These are phyloP conservation scores for Termitomyces sp. DNA, from an alignment of 768 basidiomycete species.

Conservation along the genomic window DNA sequence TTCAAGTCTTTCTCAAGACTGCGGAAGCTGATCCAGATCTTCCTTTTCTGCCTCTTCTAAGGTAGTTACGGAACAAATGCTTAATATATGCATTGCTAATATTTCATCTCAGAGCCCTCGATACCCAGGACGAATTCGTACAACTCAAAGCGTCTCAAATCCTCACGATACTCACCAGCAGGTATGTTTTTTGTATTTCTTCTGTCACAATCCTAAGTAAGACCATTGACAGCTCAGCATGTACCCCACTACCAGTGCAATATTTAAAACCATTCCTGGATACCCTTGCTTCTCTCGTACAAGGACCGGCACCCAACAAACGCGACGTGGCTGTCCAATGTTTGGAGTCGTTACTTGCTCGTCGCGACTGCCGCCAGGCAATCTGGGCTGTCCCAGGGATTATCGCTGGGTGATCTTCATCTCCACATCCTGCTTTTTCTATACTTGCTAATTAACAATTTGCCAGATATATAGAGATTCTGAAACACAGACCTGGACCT, in stretches of 20 bases:
- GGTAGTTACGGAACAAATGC: conserved; percentile 34
- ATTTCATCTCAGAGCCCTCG: conserved; percentile 52
- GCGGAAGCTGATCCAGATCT: conserved; percentile 67
- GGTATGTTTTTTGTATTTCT: conserved; percentile 34
- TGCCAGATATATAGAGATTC: conserved; percentile 71
- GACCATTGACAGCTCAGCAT: conserved; percentile 36
- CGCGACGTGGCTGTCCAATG: conserved; percentile 92
- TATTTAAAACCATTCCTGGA: conserved; percentile 58
- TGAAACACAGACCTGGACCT: conserved; percentile 75
- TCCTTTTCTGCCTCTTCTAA: conserved; percentile 74
- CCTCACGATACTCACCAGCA: conserved; percentile 78
- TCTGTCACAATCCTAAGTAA: background rate
- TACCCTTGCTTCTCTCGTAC: conserved; percentile 54
- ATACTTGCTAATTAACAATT: background rate
- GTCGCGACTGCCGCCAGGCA: conserved; percentile 72
- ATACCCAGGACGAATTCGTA: conserved; percentile 91
- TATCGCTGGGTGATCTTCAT: conserved; percentile 50
- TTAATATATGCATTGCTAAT: conserved; percentile 8
- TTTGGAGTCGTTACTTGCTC: conserved; percentile 76
- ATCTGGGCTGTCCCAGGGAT: conserved; percentile 75
- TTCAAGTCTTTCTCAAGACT: conserved; percentile 65
- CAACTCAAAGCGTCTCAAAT: conserved; percentile 88
- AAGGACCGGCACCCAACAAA: conserved; percentile 55
- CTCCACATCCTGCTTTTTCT: background rate
- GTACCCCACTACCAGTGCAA: conserved; percentile 39